Conservation (phyloP, 1,284 basidiomycete species). For the Volvariella volvacea region DNA sequence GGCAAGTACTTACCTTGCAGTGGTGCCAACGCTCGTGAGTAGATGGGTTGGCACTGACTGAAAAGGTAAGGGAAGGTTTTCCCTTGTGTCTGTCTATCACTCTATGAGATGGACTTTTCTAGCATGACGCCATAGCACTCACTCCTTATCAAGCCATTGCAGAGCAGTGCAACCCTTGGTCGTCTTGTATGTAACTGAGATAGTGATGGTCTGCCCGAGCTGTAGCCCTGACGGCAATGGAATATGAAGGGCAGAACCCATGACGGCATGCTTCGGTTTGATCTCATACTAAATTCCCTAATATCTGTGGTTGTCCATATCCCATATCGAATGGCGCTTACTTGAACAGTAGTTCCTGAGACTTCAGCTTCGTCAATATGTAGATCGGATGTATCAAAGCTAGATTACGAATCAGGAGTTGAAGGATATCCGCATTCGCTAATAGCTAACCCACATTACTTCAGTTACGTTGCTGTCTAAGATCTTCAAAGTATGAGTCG, state of each 20-base stretch:
- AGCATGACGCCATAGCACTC: conserved; percentile 16
- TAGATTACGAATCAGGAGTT: conserved; percentile 19
- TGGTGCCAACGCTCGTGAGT: conserved; percentile 76
- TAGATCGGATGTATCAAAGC: conserved; percentile 78
- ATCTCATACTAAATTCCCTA: conserved; percentile 39
- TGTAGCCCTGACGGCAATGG: conserved; percentile 35
- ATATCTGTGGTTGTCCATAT: too few relatives aligned
- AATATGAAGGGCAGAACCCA: conserved; percentile 67
- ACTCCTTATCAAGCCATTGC: conserved; percentile 92
- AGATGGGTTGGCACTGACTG: conserved; percentile 93
- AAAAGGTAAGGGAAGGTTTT: conserved; percentile 87
- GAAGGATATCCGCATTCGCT: too few relatives aligned
- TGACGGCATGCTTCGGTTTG: conserved; percentile 50
- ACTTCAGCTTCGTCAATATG: conserved; percentile 57
- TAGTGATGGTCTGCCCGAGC: conserved; percentile 40
- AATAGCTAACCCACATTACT: conserved; percentile 44
- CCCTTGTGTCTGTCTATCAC: conserved; percentile 80
- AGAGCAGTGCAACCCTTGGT: conserved; percentile 77
- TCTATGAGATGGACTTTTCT: not conserved
- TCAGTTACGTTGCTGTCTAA: conserved; percentile 54
- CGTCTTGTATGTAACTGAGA: conserved; percentile 69
- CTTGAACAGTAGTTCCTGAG: conserved; percentile 41
- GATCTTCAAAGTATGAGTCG: conserved; percentile 59
- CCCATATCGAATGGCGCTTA: conserved; percentile 22
- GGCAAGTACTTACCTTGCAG: conserved; percentile 55